phyloP scores from a whole-genome alignment of 2,329 filamentous ascomycete species.

The Paecilomyces variotii region DNA sequence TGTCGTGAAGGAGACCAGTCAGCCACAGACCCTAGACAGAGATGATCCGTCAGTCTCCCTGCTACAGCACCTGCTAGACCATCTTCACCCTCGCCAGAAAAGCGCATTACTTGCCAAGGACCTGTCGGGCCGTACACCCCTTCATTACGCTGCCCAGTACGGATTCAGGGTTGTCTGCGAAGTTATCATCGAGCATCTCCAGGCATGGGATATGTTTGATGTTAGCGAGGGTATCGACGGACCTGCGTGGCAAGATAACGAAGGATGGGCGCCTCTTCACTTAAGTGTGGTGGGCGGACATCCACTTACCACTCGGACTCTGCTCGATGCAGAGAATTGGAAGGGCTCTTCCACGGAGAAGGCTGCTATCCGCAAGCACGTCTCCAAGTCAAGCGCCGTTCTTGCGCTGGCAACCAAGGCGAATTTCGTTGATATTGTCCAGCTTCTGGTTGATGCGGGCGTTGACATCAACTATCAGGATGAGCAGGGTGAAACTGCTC shows the following conservation, averaged over 20 bases:
- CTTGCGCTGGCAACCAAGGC: slow-evolving; percentile 80
- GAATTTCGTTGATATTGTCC: slow-evolving; percentile 76
- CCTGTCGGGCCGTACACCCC: slow-evolving; percentile 70
- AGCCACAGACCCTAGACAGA: slow-evolving; percentile 51
- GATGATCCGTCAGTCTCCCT: slow-evolving; percentile 71
- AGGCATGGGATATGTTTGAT: slow-evolving; percentile 80
- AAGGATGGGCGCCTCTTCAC: slow-evolving; percentile 85
- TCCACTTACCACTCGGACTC: slow-evolving; percentile 69
- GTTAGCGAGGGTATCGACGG: slow-evolving; percentile 80
- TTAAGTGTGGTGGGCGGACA: slow-evolving; percentile 89
- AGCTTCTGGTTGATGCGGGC: slow-evolving; percentile 78
- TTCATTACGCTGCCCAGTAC: slow-evolving; percentile 93
- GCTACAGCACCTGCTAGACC: slow-evolving; percentile 55
- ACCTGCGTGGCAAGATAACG: slow-evolving; percentile 80
- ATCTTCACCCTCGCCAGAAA: slow-evolving; percentile 60
- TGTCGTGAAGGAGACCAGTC: slow-evolving; percentile 59
- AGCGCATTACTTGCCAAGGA: slow-evolving; percentile 61
- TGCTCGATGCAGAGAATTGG: slow-evolving; percentile 76
- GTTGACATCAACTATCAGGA: slow-evolving; percentile 93
- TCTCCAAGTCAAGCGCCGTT: slow-evolving; percentile 79
- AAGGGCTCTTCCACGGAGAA: slow-evolving; percentile 56
- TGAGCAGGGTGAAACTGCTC: slow-evolving; percentile 77
- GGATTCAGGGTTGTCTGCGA: slow-evolving; percentile 88
- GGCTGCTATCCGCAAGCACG: slow-evolving; percentile 56
- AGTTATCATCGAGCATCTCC: slow-evolving; percentile 79